Percentiles rank a stretch among this genome's conserved stretches.
Evolutionary conservation across 164 flowering plant genomes (phyloP).

Genomic region (Umbilicus rupestris): DNA sequence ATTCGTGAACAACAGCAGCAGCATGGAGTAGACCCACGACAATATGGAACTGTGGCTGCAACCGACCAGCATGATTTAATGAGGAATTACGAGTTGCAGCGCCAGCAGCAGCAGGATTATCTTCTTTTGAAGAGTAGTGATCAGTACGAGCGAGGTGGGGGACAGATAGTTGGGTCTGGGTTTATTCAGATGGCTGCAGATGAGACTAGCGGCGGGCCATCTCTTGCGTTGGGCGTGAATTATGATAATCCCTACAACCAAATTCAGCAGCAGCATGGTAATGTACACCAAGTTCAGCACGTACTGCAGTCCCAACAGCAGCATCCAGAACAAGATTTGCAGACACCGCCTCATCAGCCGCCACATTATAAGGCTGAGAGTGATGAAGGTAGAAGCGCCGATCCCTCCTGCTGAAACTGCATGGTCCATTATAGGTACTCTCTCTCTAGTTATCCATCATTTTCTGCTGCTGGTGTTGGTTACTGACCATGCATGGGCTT

Average conservation of each 20-base stretch:
- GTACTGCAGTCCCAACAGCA: not conserved
- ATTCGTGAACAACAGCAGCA: not conserved
- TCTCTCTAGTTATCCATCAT: no score
- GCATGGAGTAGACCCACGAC: constrained; percentile 1
- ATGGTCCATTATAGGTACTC: not conserved
- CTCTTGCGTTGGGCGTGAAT: constrained; percentile 1
- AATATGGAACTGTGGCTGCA: constrained; percentile 1
- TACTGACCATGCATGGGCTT: no score
- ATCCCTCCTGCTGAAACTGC: not conserved
- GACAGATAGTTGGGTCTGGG: constrained; percentile 1
- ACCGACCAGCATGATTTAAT: not conserved
- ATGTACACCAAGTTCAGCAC: not conserved
- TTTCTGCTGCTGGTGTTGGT: no score
- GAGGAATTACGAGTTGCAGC: constrained; percentile 2
- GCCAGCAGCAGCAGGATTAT: constrained; percentile 7
- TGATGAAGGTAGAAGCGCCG: not conserved
- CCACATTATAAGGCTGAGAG: not conserved
- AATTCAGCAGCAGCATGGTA: not conserved
- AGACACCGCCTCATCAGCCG: not conserved
- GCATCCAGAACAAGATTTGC: not conserved
- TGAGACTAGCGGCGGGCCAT: not conserved
- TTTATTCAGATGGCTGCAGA: constrained; percentile 2
- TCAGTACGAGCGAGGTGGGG: constrained; percentile 1
- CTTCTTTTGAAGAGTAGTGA: not conserved
- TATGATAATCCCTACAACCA: constrained; percentile 2